phyloP scores from a whole-genome alignment of 768 basidiomycete genomes.

The Cubamyces sp. region DNA sequence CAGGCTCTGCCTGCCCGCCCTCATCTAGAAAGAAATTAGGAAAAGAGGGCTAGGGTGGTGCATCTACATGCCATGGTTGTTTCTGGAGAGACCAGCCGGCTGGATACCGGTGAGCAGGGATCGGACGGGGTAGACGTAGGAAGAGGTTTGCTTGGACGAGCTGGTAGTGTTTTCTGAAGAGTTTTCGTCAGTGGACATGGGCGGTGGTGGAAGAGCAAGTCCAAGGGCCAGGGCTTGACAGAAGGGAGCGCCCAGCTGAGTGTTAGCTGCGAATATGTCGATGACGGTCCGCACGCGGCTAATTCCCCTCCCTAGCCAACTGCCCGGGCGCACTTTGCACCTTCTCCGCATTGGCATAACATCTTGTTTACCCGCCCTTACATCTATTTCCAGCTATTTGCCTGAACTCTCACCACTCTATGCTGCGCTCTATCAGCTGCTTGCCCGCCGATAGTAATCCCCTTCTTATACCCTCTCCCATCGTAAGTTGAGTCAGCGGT shows the following conservation, averaged over 20 bases:
- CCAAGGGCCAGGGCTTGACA: neutral
- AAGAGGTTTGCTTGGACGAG: neutral
- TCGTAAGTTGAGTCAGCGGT: no score
- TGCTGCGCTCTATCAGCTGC: no score
- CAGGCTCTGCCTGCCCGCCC: neutral
- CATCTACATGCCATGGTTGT: conserved; percentile 2
- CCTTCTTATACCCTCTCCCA: no score
- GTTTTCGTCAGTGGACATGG: conserved; percentile 10
- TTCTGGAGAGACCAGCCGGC: neutral
- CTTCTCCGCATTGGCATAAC: no score
- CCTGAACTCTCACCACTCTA: no score
- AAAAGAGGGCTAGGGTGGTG: neutral
- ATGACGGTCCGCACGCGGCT: no score
- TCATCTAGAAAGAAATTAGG: conserved; percentile 19
- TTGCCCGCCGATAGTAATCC: no score
- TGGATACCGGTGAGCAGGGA: conserved; percentile 6
- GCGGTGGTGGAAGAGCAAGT: conserved; percentile 6
- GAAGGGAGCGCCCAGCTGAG: no score
- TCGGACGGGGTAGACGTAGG: conserved; percentile 15
- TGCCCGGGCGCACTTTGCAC: neutral
- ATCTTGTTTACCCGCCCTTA: no score
- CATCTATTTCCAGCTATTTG: no score
- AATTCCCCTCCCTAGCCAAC: neutral
- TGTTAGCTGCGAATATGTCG: no score
- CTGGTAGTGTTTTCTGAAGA: neutral